Conservation (phyloP, 345 rosid species). For the Hibiscus trionum region DNA sequence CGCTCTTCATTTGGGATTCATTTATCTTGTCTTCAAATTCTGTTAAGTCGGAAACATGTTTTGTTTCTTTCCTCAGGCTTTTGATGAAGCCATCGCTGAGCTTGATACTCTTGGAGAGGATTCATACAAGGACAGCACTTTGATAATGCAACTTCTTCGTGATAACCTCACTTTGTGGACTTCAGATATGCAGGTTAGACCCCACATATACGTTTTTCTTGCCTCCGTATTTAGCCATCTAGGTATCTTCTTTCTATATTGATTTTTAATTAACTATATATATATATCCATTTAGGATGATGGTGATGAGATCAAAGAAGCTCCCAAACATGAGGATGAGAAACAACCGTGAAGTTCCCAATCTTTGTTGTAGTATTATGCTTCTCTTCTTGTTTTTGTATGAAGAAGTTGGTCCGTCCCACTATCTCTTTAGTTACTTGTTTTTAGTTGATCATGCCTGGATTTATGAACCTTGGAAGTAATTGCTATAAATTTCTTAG, state of each 20-base stretch:
- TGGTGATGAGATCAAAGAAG: not conserved
- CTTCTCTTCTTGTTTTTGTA: not conserved
- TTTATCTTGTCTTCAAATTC: no score
- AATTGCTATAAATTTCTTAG: not conserved
- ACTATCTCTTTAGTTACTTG: not conserved
- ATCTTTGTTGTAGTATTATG: not conserved
- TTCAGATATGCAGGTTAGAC: not conserved
- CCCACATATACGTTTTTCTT: not conserved
- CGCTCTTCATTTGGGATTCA: no score
- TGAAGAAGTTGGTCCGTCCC: not conserved
- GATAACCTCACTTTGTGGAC: not conserved
- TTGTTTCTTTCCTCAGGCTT: not conserved
- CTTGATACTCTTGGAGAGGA: not conserved
- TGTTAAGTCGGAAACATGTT: not conserved
- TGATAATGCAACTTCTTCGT: not conserved
- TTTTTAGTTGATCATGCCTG: not conserved
- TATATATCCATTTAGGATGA: not conserved
- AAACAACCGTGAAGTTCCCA: not conserved
- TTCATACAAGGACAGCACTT: not conserved
- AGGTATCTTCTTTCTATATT: not conserved
- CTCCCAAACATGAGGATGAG: not conserved
- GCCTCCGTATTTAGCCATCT: not conserved
- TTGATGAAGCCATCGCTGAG: not conserved
- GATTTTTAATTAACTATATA: not conserved
- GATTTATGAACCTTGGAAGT: not conserved